Base-by-base conservation (phyloP, 345 rosid species). In the Cardiospermum halicacabum region DNA sequence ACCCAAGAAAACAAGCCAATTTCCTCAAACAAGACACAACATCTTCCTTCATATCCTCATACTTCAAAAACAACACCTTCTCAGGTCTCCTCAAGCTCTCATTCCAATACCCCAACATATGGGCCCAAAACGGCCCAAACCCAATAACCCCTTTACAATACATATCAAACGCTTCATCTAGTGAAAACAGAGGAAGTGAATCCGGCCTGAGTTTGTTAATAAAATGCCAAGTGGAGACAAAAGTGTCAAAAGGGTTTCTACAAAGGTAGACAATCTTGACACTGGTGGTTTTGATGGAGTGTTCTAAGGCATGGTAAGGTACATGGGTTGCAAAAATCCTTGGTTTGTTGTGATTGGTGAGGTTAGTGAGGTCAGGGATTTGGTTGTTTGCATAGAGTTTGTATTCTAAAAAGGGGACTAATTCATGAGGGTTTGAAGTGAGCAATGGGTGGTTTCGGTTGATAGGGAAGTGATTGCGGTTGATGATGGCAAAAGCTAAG, bases 371-470 rank as follows among this genome's bases (percentile, higher is more conserved):
- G 7, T 82, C 71, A 21, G 80, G 86, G 62, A 71, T 53, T 30
- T 68, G 75, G 70, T 77, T 24, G 30, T 67, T 71, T 15, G 74
- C 75, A 48, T 77, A 80, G 39, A 81, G 72, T 72, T 80, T 69
- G 79, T 75, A 75, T 30, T 85, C 85, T 31, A 82, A 58, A 74
- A 82, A 85, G 70, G 89, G 87, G 27, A 84, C 85, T 12, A 84
- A 80, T 36, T 78, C 85, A 40, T 82, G 89, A 43, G 89, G 83
- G 72, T 80, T 84, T 9, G 77, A 74, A 15, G 75, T 60, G 60
- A 72, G 73, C 66, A 85, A 72, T 18, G 85, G 87, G 2, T 83
- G 87, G 40, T 40, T 43, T n/a, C 18, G 36, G 2, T 42, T 2
- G 6, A 36, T 54, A 1, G 49, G 19, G 18, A 67, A 62, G 30